Evolutionary conservation across 805 yeast species (phyloP).

Genomic region (Kluyveromyces aestuarii): DNA sequence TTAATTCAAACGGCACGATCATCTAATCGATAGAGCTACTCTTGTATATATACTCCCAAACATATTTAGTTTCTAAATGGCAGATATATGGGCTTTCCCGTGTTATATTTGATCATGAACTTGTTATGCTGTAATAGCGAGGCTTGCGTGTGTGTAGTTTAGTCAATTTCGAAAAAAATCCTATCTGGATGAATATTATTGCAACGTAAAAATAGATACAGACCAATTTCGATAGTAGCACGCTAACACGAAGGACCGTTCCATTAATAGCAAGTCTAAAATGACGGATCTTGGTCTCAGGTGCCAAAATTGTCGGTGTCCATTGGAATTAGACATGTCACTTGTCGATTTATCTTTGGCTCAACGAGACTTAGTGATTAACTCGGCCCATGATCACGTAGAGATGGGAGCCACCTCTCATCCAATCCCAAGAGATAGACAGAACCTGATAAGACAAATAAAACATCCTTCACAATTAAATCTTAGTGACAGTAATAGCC

Average conservation of each 20-base stretch:
- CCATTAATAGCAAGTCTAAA: neutral
- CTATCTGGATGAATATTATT: too few relatives aligned
- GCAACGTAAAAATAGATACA: too few relatives aligned
- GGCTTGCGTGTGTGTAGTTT: too few relatives aligned
- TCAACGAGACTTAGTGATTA: slow-evolving; percentile 35
- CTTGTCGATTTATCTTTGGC: slow-evolving; percentile 35
- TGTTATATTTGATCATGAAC: too few relatives aligned
- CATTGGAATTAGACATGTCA: slow-evolving; percentile 35
- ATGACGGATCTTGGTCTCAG: slow-evolving; percentile 6
- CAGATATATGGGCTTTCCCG: too few relatives aligned
- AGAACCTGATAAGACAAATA: slow-evolving; percentile 11
- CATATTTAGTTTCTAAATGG: too few relatives aligned
- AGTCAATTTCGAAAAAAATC: too few relatives aligned
- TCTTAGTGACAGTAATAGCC: slow-evolving; percentile 21
- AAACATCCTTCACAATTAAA: slow-evolving; percentile 19
- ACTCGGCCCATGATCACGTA: slow-evolving; percentile 8
- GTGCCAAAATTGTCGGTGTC: slow-evolving; percentile 41
- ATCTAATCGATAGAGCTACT: too few relatives aligned
- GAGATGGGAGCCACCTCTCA: slow-evolving; percentile 1
- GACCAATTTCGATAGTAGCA: too few relatives aligned
- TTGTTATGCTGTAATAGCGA: too few relatives aligned
- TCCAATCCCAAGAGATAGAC: slow-evolving; percentile 16
- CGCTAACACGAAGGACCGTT: neutral
- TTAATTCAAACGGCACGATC: too few relatives aligned
- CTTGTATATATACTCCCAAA: too few relatives aligned